Conservation (phyloP, 225 moss, liverwort and hornwort genomes). For the Ulota crispa region DNA sequence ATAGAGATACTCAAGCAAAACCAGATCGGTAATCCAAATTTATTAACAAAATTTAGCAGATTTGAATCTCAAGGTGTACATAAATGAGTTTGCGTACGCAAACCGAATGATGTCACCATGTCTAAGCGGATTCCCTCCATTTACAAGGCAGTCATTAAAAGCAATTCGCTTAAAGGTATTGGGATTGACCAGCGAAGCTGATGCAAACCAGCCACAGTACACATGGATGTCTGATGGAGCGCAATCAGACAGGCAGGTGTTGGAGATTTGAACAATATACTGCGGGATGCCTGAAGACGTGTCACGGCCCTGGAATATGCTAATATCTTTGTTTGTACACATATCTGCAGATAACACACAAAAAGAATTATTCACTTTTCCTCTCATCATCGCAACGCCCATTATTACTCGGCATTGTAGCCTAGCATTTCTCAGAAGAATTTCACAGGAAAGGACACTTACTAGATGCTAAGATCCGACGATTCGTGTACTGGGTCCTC, state of each 20-base stretch:
- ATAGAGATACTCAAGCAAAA: neutral
- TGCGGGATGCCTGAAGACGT: constrained; percentile 62
- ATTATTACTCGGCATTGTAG: constrained; percentile 2
- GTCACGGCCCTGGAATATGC: constrained; percentile 65
- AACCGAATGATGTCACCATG: constrained; percentile 57
- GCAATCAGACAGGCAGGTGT: constrained; percentile 66
- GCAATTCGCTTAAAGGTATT: constrained; percentile 53
- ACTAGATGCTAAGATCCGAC: constrained; percentile 56
- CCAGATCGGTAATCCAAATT: neutral
- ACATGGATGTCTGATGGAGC: constrained; percentile 62
- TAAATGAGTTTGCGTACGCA: constrained; percentile 62
- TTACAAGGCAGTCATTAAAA: constrained; percentile 59
- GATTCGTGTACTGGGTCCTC: constrained; percentile 42
- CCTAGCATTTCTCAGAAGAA: constrained; percentile 25
- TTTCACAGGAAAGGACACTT: constrained; percentile 42
- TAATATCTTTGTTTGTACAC: constrained; percentile 70
- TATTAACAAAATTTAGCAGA: constrained; percentile 57
- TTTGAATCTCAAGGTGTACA: constrained; percentile 52
- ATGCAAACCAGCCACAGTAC: constrained; percentile 66
- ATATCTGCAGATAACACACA: constrained; percentile 55
- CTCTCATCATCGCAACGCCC: constrained; percentile 27
- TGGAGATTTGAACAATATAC: constrained; percentile 61
- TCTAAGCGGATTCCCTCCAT: constrained; percentile 51
- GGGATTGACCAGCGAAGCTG: constrained; percentile 56
- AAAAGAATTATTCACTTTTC: constrained; percentile 43